Evolutionary conservation across 768 basidiomycete genomes (phyloP).

Genomic region (Galerina marginata): DNA sequence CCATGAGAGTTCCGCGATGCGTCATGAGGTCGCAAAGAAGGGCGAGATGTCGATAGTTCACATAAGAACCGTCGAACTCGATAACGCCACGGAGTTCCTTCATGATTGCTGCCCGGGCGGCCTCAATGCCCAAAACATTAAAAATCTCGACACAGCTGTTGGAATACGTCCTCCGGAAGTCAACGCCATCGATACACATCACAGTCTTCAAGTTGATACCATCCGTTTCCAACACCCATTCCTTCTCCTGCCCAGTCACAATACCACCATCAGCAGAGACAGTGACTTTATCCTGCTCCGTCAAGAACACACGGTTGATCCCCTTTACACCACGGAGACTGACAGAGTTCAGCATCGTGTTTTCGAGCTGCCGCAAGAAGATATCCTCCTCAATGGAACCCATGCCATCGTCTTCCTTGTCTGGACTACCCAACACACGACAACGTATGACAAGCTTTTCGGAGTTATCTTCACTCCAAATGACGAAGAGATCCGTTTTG

Average conservation of each 20-base stretch:
- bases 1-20: conserved; percentile 92
- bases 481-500: conserved; percentile 95
- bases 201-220: conserved; percentile 96
- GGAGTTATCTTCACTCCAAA: conserved; percentile 98
- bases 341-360: conserved; percentile 95
- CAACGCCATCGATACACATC: conserved; percentile 94
- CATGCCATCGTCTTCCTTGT: conserved; percentile 85
- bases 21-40: conserved; percentile 99
- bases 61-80: conserved; percentile 99
- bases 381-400: conserved; percentile 88
- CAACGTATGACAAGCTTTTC: conserved; percentile 97
- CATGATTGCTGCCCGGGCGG: conserved; percentile 92
- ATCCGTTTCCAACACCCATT: conserved; percentile 98
- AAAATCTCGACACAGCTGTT: conserved; percentile 97
- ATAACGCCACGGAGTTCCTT: conserved; percentile 94
- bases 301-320: conserved; percentile 92
- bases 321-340: conserved; percentile 91
- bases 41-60: conserved; percentile 97
- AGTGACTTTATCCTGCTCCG: conserved; percentile 81
- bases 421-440: conserved; percentile 83
- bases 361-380: conserved; percentile 95
- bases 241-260: conserved; percentile 66
- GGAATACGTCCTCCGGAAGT: conserved; percentile 91
- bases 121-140: conserved; percentile 95
- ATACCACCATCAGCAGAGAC: conserved; percentile 71